phyloP scores from a whole-genome alignment of 139 green algal genomes.

The Chlorella sorokiniana region DNA sequence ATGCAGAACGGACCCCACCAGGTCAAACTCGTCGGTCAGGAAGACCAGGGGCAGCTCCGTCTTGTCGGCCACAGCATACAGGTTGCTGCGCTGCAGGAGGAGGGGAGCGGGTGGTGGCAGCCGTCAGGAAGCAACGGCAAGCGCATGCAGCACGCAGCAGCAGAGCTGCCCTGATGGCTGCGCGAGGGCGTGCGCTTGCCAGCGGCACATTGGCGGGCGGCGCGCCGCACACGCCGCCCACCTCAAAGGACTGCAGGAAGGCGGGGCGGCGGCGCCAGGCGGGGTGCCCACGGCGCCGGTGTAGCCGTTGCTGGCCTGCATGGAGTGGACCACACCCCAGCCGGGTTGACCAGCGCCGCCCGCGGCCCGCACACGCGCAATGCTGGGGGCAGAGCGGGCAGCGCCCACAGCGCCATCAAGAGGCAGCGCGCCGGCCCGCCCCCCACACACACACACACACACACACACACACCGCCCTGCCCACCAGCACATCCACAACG shows the following conservation, averaged over 20 bases:
- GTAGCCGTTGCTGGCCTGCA: slow-evolving; percentile 32
- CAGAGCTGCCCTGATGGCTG: no score
- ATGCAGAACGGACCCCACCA: no score
- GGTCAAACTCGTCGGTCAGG: background rate
- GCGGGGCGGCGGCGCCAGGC: slow-evolving; percentile 10
- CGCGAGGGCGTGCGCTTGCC: no score
- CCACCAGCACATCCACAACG: slow-evolving; percentile 19
- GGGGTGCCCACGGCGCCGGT: slow-evolving; percentile 10
- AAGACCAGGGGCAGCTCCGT: slow-evolving; percentile 10
- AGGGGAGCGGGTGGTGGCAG: background rate
- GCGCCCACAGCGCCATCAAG: background rate
- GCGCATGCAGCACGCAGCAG: background rate
- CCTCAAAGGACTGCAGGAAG: slow-evolving; percentile 42
- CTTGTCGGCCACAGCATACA: background rate
- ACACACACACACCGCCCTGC: no score
- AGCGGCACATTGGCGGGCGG: background rate
- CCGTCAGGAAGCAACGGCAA: background rate
- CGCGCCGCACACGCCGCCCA: background rate
- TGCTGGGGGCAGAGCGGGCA: background rate
- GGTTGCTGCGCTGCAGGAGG: background rate
- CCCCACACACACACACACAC: background rate
- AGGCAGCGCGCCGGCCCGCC: background rate
- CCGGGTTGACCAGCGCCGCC: background rate
- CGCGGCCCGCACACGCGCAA: background rate
- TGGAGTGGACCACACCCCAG: background rate